phyloP scores from a whole-genome alignment of 2,329 filamentous ascomycete species.

The Didymosphaeria variabile region DNA sequence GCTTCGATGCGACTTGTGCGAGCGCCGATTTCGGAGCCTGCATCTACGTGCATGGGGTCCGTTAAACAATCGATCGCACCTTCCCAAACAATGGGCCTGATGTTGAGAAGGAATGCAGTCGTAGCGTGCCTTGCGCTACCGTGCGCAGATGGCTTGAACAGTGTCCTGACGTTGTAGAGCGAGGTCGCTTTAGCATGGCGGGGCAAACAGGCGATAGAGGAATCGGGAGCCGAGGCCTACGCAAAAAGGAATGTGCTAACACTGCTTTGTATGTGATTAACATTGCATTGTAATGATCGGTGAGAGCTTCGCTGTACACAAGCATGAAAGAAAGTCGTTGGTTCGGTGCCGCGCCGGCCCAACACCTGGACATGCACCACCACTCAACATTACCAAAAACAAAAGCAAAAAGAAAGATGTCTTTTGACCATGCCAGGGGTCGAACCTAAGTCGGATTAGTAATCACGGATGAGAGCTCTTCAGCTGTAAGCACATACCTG shows the following conservation, averaged over 20 bases:
- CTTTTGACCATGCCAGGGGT: conserved; percentile 11
- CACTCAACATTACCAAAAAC: neutral
- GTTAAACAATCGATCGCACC: neutral
- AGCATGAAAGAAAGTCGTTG: no score
- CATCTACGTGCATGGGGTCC: neutral
- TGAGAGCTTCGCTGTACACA: no score
- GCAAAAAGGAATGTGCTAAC: neutral
- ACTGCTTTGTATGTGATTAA: neutral
- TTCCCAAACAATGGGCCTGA: neutral
- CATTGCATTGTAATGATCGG: no score
- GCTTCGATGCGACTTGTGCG: neutral
- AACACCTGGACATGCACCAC: neutral
- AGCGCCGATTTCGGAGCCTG: conserved; percentile 12
- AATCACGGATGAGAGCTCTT: no score
- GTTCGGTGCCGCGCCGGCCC: no score
- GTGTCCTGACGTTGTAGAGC: neutral
- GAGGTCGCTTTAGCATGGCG: conserved; percentile 1
- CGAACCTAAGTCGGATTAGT: neutral
- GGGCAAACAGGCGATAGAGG: neutral
- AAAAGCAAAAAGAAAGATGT: neutral
- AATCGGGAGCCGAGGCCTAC: neutral
- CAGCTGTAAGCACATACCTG: neutral
- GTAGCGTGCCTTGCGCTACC: neutral
- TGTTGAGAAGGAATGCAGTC: neutral
- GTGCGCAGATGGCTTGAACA: neutral